Percentiles rank a stretch among this genome's conserved stretches.
Evolutionary conservation across 352 stramenopile genomes (phyloP).

Genomic region (Globisporangium cederbergense): DNA sequence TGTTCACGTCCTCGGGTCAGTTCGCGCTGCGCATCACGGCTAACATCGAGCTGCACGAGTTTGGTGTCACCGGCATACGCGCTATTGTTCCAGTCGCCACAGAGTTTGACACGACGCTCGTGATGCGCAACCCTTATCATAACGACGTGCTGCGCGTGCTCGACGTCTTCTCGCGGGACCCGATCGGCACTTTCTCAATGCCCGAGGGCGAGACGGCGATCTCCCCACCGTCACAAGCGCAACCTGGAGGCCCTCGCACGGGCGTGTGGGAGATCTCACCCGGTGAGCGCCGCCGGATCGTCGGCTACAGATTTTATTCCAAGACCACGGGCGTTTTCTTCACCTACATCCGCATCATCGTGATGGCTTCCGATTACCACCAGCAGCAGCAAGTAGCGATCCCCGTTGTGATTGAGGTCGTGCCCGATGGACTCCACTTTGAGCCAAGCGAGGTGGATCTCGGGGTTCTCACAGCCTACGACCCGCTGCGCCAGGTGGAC

Average conservation of each 20-base stretch:
- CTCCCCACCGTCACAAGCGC: not conserved
- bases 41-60: constrained; percentile 26
- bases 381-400: constrained; percentile 24
- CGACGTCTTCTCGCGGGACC: constrained; percentile 44
- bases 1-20: constrained; percentile 44
- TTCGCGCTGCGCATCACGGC: constrained; percentile 40
- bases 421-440: constrained; percentile 35
- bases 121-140: constrained; percentile 37
- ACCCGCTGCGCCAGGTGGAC: constrained; percentile 24
- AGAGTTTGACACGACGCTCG: constrained; percentile 29
- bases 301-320: constrained; percentile 31
- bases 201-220: constrained; percentile 2
- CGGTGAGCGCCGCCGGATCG: constrained; percentile 28
- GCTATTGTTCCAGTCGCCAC: constrained; percentile 33
- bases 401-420: constrained; percentile 34
- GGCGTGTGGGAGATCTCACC: constrained; percentile 40
- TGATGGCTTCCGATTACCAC: constrained; percentile 1
- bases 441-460: constrained; percentile 33
- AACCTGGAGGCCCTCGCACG: not conserved
- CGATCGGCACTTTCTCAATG: constrained; percentile 27
- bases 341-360: constrained; percentile 38
- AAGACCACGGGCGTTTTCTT: constrained; percentile 26
- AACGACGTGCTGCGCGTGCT: constrained; percentile 37
- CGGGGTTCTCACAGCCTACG: constrained; percentile 27
- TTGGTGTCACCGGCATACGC: constrained; percentile 25